Base-by-base conservation (phyloP, 2,329 filamentous ascomycete genomes). In the Cordyceps cicadae region DNA sequence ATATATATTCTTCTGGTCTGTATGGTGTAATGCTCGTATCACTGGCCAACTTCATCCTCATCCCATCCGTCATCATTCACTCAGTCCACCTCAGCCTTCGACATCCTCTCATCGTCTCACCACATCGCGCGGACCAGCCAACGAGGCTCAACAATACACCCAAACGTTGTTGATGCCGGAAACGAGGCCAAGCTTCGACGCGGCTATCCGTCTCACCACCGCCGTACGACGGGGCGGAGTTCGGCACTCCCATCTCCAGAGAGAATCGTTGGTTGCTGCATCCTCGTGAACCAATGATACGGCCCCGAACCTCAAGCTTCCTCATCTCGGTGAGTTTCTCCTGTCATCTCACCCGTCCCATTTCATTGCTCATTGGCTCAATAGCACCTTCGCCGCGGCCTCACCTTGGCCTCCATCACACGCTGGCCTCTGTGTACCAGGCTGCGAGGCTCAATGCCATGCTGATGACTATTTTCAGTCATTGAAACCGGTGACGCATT, bases 161-260 rank as follows among this genome's bases (percentile, higher is more conserved):
- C 24, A n/a, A 17, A 46, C 26, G 24, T 29, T 37, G 24, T 29
- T 37, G 34, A 45, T 34, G 46, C 34, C 46, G n/a, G 8, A 21
- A 15, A 8, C 8, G 19, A 11, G 26, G 9, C 12, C 41, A 37
- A n/a, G 29, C 17, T 24, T 26, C 8, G 24, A 52, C 34, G 56
- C 48, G 26, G 48, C 48, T 43, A 24, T 59, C 24, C 5, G 14
- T 45, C 15, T 21, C 11, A 19, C 55, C 32, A 6, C 48, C 56
- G 24, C 24, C 48, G 37, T 53, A 53, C 15, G 39, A 46, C 57
- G 29, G 57, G 57, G 57, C 57, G 53, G 39, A 59, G 37, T 59
- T 41, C 3, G 6, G n/a, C 17, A 45, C 21, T 59, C 24, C 55
- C 34, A 14, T 29, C 29, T 29, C 29, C 5, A 7, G 29, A 21